Base-by-base conservation (phyloP, 2,329 filamentous ascomycete genomes). In the Alternaria infectoria region DNA sequence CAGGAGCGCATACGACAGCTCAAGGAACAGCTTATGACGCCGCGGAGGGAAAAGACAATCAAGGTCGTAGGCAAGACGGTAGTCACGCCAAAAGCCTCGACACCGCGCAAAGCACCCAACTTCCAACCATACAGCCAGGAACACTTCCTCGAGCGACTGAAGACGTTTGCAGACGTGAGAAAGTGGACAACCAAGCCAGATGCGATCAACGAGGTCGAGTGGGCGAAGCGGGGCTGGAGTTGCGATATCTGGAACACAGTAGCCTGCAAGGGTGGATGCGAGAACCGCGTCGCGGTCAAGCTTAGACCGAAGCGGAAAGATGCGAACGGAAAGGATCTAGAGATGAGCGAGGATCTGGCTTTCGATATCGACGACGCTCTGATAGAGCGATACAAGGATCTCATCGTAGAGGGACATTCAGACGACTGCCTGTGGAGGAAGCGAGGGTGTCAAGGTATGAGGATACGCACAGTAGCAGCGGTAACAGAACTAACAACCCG, bases 161-260 rank as follows among this genome's bases (percentile, higher is more conserved):
- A 91, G 64, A 96, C 93, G 0, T 99, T 97, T 76, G 91, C 95
- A 75, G 93, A 95, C 69, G 89, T 98, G 51, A 96, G 93, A 57
- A 88, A 91, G 77, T 99, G 95, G 95, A 91, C 92, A n/a, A 91
- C 93, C 0, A 98, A 98, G 78, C 94, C 96, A 0, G 88, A 94
- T 56, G 86, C 85, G 32, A 90, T 98, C 71, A 93, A 89, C 75
- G 96, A 98, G 81, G 89, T 97, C 8, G 91, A 93, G 78, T 99
- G 96, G 96, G 94, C 94, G 1, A 97, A 95, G 83, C 85, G 92
- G 62, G 95, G 95, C 1, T 99, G 96, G 95, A 86, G 90, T 5
- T 97, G 95, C 73, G 89, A 91, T 49, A 70, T 67, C 1, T 79
- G 76, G 75, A 93, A 97, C 80, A 91, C 91, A 5, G 93, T 98